phyloP scores from a whole-genome alignment of 768 basidiomycete genomes.

The Epithele typhae region DNA sequence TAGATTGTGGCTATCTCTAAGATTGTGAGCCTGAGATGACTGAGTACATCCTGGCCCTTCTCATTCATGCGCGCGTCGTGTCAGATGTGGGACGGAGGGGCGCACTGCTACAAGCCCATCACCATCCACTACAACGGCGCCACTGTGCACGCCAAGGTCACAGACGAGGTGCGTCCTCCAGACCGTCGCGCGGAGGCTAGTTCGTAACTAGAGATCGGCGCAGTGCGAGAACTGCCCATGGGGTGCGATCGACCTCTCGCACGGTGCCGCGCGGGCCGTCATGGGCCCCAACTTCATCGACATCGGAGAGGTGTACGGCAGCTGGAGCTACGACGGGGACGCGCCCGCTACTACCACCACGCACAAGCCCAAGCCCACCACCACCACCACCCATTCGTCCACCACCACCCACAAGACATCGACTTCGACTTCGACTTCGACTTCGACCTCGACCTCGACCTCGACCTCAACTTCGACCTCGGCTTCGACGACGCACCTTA shows the following conservation, averaged over 20 bases:
- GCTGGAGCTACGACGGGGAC: constrained; percentile 38
- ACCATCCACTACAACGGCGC: constrained; percentile 58
- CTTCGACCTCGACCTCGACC: neutral
- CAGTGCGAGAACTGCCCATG: constrained; percentile 67
- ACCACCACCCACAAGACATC: constrained; percentile 3
- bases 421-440: constrained; percentile 3
- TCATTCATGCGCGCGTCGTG: neutral
- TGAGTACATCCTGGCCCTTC: neutral
- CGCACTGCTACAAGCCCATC: constrained; percentile 56
- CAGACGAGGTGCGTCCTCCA: constrained; percentile 54
- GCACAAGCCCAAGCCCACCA: neutral
- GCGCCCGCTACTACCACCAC: constrained; percentile 2
- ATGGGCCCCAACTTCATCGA: constrained; percentile 24
- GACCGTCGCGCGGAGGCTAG: too few species aligned
- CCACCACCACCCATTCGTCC: neutral
- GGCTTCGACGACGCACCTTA: constrained; percentile 1
- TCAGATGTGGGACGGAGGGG: constrained; percentile 53
- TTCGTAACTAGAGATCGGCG: too few species aligned
- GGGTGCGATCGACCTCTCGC: constrained; percentile 63
- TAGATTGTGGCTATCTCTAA: constrained; percentile 57
- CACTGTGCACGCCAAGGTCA: constrained; percentile 50
- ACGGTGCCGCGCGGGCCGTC: constrained; percentile 59
- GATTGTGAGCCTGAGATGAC: constrained; percentile 26
- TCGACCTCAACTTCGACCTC: neutral
- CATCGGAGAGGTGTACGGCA: constrained; percentile 52